These are phyloP conservation scores for Dioscorea zingiberensis DNA, from an alignment of 106 monocot genomes.

Conservation along the genomic window DNA sequence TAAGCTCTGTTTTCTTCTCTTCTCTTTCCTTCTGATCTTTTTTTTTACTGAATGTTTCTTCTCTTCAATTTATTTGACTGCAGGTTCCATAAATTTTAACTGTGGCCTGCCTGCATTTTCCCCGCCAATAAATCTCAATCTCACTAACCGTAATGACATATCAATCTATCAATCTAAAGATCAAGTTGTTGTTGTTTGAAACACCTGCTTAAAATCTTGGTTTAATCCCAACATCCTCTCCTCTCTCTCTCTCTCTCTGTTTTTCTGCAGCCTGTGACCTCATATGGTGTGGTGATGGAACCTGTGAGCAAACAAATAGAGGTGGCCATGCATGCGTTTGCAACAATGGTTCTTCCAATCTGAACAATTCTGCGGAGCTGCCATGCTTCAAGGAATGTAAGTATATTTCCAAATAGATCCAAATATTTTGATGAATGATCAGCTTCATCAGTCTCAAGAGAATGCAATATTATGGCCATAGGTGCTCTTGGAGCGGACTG, in stretches of 20 bases:
- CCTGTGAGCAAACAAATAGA: neutral
- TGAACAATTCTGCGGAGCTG: neutral
- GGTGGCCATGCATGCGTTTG: conserved; percentile 4
- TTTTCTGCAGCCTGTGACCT: conserved; percentile 4
- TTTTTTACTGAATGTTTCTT: too few relatives aligned
- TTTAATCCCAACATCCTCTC: too few relatives aligned
- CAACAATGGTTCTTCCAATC: conserved; percentile 7
- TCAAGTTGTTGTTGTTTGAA: too few relatives aligned
- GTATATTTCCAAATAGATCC: too few relatives aligned
- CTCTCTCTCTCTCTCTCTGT: too few relatives aligned
- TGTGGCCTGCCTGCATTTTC: neutral
- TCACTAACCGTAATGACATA: neutral
- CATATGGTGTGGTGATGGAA: conserved; percentile 9
- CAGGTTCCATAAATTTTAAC: neutral
- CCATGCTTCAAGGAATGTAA: conserved; percentile 12
- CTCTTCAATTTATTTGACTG: too few relatives aligned
- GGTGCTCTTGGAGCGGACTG: conserved; percentile 10
- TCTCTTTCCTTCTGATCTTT: too few relatives aligned
- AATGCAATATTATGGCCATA: too few relatives aligned
- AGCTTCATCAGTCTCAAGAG: too few relatives aligned
- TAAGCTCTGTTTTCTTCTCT: neutral
- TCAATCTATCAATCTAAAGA: too few relatives aligned
- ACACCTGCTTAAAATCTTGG: too few relatives aligned
- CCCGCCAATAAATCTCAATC: neutral
- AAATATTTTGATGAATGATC: too few relatives aligned